Base-by-base conservation (phyloP, 192 early-diverging fungal genomes). In the Coemansia sp. region DNA sequence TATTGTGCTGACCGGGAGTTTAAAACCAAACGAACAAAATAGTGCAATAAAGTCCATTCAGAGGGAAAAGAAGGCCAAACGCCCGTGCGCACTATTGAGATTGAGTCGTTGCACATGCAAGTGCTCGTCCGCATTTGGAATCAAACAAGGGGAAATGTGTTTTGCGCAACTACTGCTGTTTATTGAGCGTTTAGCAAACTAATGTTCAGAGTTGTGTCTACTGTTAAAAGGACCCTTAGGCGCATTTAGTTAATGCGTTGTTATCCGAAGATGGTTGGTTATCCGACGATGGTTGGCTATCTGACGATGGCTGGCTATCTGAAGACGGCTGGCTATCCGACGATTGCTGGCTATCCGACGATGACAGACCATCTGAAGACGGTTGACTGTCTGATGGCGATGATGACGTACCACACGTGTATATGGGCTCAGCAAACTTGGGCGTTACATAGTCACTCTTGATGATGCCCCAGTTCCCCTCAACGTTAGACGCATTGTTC, bases 401-500 rank as follows among this genome's bases (percentile, higher is more conserved):
- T 31, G 4, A 31, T 4, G 30, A 8, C 11, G 31, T 14, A 14
- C 56, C 30, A 50, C 67, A 70, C 2, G 25, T 27, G 27, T 65
- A 71, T 2, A 71, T 50, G 21, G 69, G 69, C 63, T 71, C 52
- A 28, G 52, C 30, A 49, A 65, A 62, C 58, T 71, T 71, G 45
- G 69, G 69, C 10, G 62, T 71, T 11, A 53, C 54, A 46, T 71
- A 71, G 40, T 64, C 62, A 9, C 42, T 53, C 35, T 60, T 24
- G 30, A 71, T 40, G 35, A 71, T 71, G 32, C 76, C 69, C 66
- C 69, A 72, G 46, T 78, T 33, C 48, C 53, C 42, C 51, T 71
- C 76, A 16, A 78, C 83, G 60, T 50, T 69, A 6, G 64, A 80
- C 42, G 70, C 70, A 28, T 74, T 73, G 32, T 70, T 61, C 24